Evolutionary conservation across 345 rosid species (phyloP).

Genomic region (Linum tenue): DNA sequence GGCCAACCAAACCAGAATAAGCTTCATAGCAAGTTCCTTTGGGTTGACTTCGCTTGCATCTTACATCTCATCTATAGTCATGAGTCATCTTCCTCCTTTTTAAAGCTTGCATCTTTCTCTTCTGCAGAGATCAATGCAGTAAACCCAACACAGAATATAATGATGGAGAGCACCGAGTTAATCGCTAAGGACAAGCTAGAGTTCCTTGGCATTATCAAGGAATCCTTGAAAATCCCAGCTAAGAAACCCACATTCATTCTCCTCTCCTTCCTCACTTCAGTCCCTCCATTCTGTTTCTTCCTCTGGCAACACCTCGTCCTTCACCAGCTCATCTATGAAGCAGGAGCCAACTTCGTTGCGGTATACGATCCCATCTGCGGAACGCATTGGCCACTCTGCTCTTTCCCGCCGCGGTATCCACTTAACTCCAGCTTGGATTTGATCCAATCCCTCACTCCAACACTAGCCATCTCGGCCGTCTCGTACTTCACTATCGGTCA

Average conservation of each 20-base stretch:
- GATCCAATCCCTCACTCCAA: not conserved
- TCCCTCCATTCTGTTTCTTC: constrained; percentile 22
- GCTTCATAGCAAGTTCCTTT: too few species aligned
- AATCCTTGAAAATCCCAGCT: constrained; percentile 13
- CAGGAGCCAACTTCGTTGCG: not conserved
- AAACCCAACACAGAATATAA: too few species aligned
- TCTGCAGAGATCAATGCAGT: not conserved
- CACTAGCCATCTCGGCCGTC: constrained; percentile 2
- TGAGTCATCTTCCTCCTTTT: not conserved
- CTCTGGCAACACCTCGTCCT: constrained; percentile 17
- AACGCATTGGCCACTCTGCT: not conserved
- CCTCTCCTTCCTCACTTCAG: constrained; percentile 19
- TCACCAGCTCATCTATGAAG: constrained; percentile 12
- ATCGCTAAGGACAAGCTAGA: constrained; percentile 10
- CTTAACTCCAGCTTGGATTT: not conserved
- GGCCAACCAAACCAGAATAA: too few species aligned
- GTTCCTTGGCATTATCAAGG: constrained; percentile 15
- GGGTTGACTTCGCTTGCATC: too few species aligned
- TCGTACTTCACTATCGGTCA: constrained; percentile 6
- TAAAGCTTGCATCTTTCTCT: not conserved
- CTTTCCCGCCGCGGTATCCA: not conserved
- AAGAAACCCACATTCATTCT: constrained; percentile 20
- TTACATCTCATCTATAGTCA: too few species aligned
- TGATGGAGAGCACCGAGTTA: constrained; percentile 7
- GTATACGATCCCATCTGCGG: not conserved